phyloP scores from a whole-genome alignment of 345 rosid genomes.

The Bruguiera gymnorhiza region DNA sequence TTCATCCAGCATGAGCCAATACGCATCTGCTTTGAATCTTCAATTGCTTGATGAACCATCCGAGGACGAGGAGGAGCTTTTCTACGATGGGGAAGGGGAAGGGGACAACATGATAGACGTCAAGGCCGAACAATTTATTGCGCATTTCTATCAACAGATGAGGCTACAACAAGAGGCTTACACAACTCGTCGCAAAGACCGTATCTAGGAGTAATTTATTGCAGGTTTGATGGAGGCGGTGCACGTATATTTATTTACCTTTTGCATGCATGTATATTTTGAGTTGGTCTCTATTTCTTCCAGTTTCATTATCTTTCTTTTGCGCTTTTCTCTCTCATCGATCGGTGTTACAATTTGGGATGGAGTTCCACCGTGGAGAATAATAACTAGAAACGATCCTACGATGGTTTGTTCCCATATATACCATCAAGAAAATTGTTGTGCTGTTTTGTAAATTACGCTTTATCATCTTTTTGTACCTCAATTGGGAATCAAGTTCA shows the following conservation, averaged over 20 bases:
- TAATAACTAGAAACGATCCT: background rate
- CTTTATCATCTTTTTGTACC: too few relatives aligned
- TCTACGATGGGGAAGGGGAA: slow-evolving; percentile 13
- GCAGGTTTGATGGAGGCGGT: background rate
- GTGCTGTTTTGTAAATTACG: background rate
- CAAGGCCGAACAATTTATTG: slow-evolving; percentile 26
- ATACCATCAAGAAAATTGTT: background rate
- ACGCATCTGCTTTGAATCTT: slow-evolving; percentile 25
- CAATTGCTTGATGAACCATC: slow-evolving; percentile 7
- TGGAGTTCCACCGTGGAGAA: background rate
- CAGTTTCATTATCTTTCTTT: background rate
- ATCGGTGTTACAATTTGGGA: background rate
- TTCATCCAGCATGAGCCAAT: slow-evolving; percentile 13
- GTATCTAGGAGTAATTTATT: background rate
- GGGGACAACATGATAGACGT: slow-evolving; percentile 24
- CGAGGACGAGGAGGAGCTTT: slow-evolving; percentile 8
- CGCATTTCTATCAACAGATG: slow-evolving; percentile 26
- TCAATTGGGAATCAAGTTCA: too few relatives aligned
- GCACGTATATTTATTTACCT: background rate
- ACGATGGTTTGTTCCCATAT: background rate
- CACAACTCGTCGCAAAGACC: background rate
- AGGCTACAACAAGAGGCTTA: slow-evolving; percentile 15
- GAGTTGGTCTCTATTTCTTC: background rate
- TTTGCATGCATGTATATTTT: too few relatives aligned
- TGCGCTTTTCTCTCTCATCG: background rate